Evolutionary conservation across 345 rosid genomes (phyloP), one percentile per base, ranked within the genome.

Genomic region (Salix suchowensis): DNA sequence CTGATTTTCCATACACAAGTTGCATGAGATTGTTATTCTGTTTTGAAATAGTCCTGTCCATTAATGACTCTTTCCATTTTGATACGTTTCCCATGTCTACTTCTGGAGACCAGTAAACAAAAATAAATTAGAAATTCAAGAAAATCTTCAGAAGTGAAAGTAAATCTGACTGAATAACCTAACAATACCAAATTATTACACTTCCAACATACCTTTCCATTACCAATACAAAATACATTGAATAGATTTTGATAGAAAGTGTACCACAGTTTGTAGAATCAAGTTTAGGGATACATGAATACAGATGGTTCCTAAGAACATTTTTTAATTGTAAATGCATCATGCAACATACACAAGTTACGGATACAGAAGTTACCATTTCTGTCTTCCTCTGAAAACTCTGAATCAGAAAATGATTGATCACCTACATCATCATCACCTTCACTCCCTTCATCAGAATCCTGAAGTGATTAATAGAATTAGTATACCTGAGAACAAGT

Each of bases 41-140:
- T 79, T 87, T 89, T 58, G 78, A 81, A 64, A 76, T 71, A 70
- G 90, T 84, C 85, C 89, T 90, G 68, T 92, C 92, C 77, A 76
- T 74, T 89, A 94, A 77, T 42, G 91, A 87, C 80, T 87, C 88
- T 87, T 87, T 96, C 97, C 98, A 93, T 76, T 90, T 89, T 65
- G 99, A 90, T 82, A 80, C 76, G 76, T 92, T 96, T 67, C 98
- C 97, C 85, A 83, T 78, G 75, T 75, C 85, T 75, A 78, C 88
- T 72, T 86, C 91, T 84, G 73, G 67, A 81, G 16, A 74, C 42
- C 69, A 84, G 67, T 14, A 14, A 65, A 73, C 6, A 21, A 65
- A 30, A 73, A 42, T 44, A 55, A 67, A 70, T 76, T 74, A 75
- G 46, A 78, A 82, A 73, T 73, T 23, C 67, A 79, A 37, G 6